phyloP scores from a whole-genome alignment of 2,329 filamentous ascomycete species.

The Ophiocordyceps robertsii region DNA sequence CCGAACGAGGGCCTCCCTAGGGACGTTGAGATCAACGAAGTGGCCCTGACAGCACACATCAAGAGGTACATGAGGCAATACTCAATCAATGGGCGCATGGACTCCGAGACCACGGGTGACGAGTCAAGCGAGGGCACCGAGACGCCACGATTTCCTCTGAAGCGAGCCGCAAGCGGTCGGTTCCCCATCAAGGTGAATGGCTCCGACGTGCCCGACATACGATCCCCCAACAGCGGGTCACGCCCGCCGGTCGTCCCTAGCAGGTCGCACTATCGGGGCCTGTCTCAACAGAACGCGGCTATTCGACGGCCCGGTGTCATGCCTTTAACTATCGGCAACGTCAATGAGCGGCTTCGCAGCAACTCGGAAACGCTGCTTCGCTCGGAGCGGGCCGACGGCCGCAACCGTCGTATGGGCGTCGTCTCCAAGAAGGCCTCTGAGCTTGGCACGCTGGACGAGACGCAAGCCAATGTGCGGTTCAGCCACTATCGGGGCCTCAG shows the following conservation, averaged over 20 bases:
- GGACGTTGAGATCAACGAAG: constrained; percentile 51
- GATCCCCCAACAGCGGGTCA: constrained; percentile 48
- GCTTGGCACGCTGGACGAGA: constrained; percentile 49
- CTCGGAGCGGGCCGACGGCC: constrained; percentile 36
- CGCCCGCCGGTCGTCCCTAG: constrained; percentile 67
- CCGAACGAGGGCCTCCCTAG: constrained; percentile 37
- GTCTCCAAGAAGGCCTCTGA: constrained; percentile 47
- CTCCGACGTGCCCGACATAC: constrained; percentile 51
- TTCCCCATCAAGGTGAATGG: constrained; percentile 64
- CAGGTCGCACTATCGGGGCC: constrained; percentile 61
- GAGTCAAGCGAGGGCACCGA: constrained; percentile 63
- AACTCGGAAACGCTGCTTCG: constrained; percentile 50
- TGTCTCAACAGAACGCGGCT: constrained; percentile 53
- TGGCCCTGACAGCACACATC: constrained; percentile 45
- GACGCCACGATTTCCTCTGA: constrained; percentile 58
- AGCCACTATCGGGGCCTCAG: constrained; percentile 55
- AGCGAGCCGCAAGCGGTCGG: constrained; percentile 48
- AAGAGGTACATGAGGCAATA: constrained; percentile 46
- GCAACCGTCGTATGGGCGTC: constrained; percentile 50
- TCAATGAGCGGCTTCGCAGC: constrained; percentile 53
- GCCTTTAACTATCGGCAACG: constrained; percentile 53
- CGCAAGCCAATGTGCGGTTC: constrained; percentile 48
- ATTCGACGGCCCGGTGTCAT: constrained; percentile 60
- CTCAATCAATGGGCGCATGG: constrained; percentile 35
- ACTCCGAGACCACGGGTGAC: constrained; percentile 43